Percentiles rank a stretch among this genome's conserved stretches.
phyloP scores from a whole-genome alignment of 352 stramenopile species.

The Globisporangium parvum region DNA sequence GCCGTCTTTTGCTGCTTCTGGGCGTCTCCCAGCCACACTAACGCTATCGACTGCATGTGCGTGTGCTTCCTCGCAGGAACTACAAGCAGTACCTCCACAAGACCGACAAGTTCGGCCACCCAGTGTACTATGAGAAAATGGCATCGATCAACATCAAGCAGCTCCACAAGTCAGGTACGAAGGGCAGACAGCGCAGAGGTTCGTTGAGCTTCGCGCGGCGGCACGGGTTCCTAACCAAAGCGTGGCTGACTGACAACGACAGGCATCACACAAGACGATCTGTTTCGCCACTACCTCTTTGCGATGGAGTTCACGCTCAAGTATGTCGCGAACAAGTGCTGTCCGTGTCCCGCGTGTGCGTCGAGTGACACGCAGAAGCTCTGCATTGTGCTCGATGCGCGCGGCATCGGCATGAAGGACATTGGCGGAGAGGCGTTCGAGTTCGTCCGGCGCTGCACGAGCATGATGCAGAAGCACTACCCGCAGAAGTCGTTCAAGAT shows the following conservation, averaged over 20 bases:
- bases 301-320: constrained; percentile 81
- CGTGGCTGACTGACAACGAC: not conserved
- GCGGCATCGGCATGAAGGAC: constrained; percentile 69
- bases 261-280: constrained; percentile 53
- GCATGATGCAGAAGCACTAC: constrained; percentile 86
- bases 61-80: constrained; percentile 28
- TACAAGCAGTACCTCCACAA: constrained; percentile 83
- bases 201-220: not conserved
- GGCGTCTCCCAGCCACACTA: not conserved
- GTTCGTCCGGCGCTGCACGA: constrained; percentile 75
- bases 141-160: constrained; percentile 77
- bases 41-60: not conserved
- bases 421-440: constrained; percentile 72
- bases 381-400: constrained; percentile 67
- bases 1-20: not conserved
- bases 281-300: constrained; percentile 83
- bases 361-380: constrained; percentile 69
- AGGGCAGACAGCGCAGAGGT: too few species aligned
- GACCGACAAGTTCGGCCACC: constrained; percentile 68
- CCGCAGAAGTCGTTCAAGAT: constrained; percentile 88
- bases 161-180: constrained; percentile 50
- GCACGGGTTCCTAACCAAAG: too few species aligned
- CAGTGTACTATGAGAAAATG: constrained; percentile 80
- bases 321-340: constrained; percentile 56
- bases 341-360: constrained; percentile 45